Evolutionary conservation across 768 basidiomycete species (phyloP), one percentile per base, ranked within the genome.

Genomic region (Cubamyces lactineus): DNA sequence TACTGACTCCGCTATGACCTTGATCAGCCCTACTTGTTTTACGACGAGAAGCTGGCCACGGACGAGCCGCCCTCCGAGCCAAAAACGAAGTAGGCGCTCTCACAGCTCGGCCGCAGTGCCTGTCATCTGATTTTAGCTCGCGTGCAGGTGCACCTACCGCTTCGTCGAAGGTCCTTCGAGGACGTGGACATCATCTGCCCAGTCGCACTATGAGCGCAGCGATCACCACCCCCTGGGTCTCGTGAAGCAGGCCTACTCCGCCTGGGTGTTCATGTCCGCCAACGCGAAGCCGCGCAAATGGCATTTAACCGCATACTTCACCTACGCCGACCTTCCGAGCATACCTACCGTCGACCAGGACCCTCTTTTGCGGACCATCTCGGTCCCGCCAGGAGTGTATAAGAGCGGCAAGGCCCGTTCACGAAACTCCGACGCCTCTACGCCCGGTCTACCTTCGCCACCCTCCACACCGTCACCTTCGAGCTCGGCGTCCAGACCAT

Each of bases 201-300:
- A 83, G 63, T 83, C 85, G 24, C 85, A 86, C 72, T 82, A 82
- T 67, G 84, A 84, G 66, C 78, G 84, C 34, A 79, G 80, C 59
- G 77, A 79, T 13, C 78, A 79, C 50, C 81, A 81, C 53, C 84
- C 85, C 51, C 67, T 77, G 13, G 86, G 86, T 21, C 77, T 89
- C 52, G 82, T 88, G 56, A 88, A 88, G 71, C 86, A 87, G 70
- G 85, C 86, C n/a, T 89, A 89, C 70, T 87, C 86, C 17, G 86
- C 84, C 23, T 86, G 82, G 80, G 84, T 87, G 15, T 69, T 76
- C 23, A 74, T 78, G 45, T 72, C 78, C 54, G 77, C 78, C 21
- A 78, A 78, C 58, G 72, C 77, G 6, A 77, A 73, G 62, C 83
- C 83, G 49, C 79, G 83, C 68, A 88, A 87, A 73, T 87, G 85